These are phyloP conservation scores for Nothophytophthora sp. DNA, from an alignment of 352 stramenopile genomes.

Conservation along the genomic window DNA sequence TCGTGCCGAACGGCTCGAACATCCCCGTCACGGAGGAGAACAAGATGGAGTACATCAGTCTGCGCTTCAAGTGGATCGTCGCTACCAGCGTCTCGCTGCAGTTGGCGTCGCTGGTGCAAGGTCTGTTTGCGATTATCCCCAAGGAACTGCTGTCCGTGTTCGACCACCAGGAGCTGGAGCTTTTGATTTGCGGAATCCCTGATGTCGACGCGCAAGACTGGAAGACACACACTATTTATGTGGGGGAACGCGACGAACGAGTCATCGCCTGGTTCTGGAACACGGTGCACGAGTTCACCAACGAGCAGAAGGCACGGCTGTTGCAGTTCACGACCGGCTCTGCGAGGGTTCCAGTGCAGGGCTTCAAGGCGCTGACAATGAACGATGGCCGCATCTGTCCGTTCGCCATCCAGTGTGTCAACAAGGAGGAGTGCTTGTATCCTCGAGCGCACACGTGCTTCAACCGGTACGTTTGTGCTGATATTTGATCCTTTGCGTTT, in stretches of 20 bases:
- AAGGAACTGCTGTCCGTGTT: slow-evolving; percentile 95
- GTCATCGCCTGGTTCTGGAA: slow-evolving; percentile 98
- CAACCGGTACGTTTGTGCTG: slow-evolving; percentile 59
- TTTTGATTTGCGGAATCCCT: slow-evolving; percentile 97
- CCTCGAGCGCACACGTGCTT: slow-evolving; percentile 87
- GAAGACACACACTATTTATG: slow-evolving; percentile 97
- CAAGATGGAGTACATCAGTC: slow-evolving; percentile 97
- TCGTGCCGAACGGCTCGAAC: slow-evolving; percentile 94
- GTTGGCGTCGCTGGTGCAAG: slow-evolving; percentile 94
- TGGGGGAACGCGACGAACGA: slow-evolving; percentile 80
- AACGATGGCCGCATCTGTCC: slow-evolving; percentile 87
- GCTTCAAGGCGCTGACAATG: slow-evolving; percentile 88
- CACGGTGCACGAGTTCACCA: slow-evolving; percentile 92
- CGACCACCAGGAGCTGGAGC: slow-evolving; percentile 96
- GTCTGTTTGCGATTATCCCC: slow-evolving; percentile 97
- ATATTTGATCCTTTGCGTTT: background rate
- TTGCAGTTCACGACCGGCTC: slow-evolving; percentile 98
- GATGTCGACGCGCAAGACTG: slow-evolving; percentile 97
- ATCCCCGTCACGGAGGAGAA: slow-evolving; percentile 97
- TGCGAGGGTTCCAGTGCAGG: slow-evolving; percentile 91
- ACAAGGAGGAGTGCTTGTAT: slow-evolving; percentile 78
- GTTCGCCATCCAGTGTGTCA: slow-evolving; percentile 88
- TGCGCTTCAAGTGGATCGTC: slow-evolving; percentile 89
- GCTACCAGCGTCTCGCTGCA: slow-evolving; percentile 81
- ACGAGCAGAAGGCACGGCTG: slow-evolving; percentile 95